Conservation (phyloP, 805 yeast genomes). For the Zygosaccharomyces siamensis region DNA sequence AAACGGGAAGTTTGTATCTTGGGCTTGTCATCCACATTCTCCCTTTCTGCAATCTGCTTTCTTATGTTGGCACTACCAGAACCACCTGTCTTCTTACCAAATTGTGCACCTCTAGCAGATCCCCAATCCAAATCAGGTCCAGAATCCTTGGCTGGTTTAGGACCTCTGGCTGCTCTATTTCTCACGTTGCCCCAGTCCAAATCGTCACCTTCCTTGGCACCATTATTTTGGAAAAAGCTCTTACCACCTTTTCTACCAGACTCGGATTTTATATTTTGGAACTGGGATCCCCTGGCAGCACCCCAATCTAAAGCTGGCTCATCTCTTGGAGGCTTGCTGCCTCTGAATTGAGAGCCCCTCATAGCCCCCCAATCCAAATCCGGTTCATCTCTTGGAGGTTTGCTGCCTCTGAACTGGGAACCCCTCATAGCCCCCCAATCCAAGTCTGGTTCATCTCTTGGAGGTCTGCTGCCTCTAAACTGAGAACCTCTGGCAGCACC, state of each 20-base stretch:
- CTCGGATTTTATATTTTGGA: conserved; percentile 33
- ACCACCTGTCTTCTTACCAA: conserved; percentile 29
- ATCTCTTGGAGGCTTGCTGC: conserved; percentile 32
- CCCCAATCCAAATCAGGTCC: conserved; percentile 34
- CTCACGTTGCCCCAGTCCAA: conserved; percentile 41
- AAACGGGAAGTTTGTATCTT: conserved; percentile 43
- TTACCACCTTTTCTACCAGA: conserved; percentile 31
- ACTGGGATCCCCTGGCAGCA: conserved; percentile 25
- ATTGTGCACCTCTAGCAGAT: conserved; percentile 37
- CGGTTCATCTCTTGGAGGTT: conserved; percentile 43
- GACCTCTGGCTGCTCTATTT: conserved; percentile 30
- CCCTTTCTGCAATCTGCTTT: conserved; percentile 15
- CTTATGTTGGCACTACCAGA: conserved; percentile 18
- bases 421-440: conserved; percentile 36
- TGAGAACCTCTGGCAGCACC: conserved; percentile 47
- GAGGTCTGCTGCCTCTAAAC: conserved; percentile 34
- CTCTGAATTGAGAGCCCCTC: conserved; percentile 36
- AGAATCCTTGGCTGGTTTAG: conserved; percentile 34
- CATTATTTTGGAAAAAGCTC: conserved; percentile 34
- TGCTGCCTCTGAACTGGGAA: conserved; percentile 34
- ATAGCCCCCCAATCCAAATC: conserved; percentile 57
- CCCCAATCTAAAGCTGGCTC: conserved; percentile 35
- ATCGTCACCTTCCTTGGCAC: conserved; percentile 35
- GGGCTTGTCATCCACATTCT: conserved; percentile 32
- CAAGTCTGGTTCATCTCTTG: conserved; percentile 36